Conservation (phyloP, 2,329 filamentous ascomycete genomes). For the Penicillium sp. region DNA sequence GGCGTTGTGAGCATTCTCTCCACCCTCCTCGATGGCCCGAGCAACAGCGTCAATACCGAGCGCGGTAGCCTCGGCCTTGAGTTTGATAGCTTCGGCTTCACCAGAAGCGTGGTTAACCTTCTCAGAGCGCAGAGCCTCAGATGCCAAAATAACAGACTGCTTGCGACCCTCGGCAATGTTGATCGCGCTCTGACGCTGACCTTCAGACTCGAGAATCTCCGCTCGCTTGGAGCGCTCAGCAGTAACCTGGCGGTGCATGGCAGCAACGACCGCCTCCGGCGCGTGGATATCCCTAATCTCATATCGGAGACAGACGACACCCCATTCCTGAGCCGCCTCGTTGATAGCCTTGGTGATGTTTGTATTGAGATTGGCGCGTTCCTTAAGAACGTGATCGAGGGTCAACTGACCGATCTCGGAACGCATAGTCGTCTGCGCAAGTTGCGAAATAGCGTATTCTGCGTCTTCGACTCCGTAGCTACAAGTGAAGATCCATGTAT, state of each 20-base stretch:
- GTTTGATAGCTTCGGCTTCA: constrained; percentile 87
- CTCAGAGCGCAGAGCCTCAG: constrained; percentile 84
- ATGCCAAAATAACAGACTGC: constrained; percentile 93
- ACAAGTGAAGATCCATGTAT: constrained; percentile 3
- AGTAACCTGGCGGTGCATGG: constrained; percentile 98
- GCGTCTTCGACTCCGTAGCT: constrained; percentile 98
- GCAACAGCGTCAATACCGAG: constrained; percentile 84
- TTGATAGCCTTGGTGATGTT: constrained; percentile 99
- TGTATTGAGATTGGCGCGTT: constrained; percentile 90
- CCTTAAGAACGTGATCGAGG: constrained; percentile 95
- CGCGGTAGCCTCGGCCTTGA: constrained; percentile 84
- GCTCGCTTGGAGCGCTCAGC: constrained; percentile 96
- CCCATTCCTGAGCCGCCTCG: constrained; percentile 95
- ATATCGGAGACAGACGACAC: constrained; percentile 91
- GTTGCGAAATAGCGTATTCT: constrained; percentile 96
- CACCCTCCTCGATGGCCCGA: constrained; percentile 67
- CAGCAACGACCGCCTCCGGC: constrained; percentile 85
- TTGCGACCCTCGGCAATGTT: constrained; percentile 98
- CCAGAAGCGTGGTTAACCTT: constrained; percentile 89
- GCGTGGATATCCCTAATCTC: constrained; percentile 99
- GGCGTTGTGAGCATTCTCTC: constrained; percentile 73
- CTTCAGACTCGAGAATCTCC: constrained; percentile 95
- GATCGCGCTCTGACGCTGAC: constrained; percentile 94
- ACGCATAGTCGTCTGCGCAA: constrained; percentile 98
- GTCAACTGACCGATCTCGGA: constrained; percentile 96